phyloP scores from a whole-genome alignment of 2,329 filamentous ascomycete genomes.

The Didymella exigua region DNA sequence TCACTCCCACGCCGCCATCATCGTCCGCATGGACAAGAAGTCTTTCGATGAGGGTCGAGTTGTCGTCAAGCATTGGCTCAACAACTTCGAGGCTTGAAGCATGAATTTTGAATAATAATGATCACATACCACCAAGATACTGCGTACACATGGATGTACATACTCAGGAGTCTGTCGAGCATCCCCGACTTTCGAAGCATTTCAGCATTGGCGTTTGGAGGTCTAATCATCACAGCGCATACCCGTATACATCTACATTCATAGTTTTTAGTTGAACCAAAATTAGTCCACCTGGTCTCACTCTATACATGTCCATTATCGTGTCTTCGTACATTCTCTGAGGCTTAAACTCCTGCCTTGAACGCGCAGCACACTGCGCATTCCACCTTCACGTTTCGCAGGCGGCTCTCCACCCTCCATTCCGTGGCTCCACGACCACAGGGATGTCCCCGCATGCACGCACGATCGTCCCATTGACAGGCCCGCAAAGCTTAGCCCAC shows the following conservation, averaged over 20 bases:
- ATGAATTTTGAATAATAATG: neutral
- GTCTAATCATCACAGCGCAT: neutral
- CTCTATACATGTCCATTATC: neutral
- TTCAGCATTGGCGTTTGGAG: too few species aligned
- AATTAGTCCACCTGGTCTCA: neutral
- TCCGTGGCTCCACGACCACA: neutral
- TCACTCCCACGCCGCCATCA: conserved; percentile 88
- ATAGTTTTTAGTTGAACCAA: neutral
- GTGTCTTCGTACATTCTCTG: neutral
- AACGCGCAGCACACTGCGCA: neutral
- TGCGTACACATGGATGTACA: neutral
- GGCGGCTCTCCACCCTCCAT: neutral
- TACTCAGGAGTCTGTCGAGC: too few species aligned
- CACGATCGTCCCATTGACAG: neutral
- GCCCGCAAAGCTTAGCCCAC: neutral
- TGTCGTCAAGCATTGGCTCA: conserved; percentile 81
- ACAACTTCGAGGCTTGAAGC: conserved; percentile 64
- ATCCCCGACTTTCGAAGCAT: too few species aligned
- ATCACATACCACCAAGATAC: neutral
- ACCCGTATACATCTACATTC: neutral
- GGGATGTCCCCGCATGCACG: neutral
- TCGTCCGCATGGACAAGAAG: conserved; percentile 72
- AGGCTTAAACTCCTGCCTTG: neutral
- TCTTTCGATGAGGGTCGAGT: conserved; percentile 76
- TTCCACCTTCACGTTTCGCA: neutral